Evolutionary conservation across 345 rosid species (phyloP).

Genomic region (Salix arbutifolia): DNA sequence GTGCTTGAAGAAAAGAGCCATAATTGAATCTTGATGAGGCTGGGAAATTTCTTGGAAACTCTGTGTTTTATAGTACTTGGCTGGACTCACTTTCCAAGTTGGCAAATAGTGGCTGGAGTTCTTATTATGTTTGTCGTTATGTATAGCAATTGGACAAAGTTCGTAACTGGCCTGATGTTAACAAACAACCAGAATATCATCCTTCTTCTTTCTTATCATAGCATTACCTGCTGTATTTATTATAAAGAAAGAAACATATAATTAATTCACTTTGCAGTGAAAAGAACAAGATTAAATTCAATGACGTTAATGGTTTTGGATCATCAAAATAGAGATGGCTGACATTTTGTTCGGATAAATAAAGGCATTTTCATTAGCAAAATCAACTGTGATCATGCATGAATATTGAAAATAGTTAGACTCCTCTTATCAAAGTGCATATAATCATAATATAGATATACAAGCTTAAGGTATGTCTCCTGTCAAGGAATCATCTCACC

Average conservation of each 20-base stretch:
- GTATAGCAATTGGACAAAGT: background rate
- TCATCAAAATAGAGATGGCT: background rate
- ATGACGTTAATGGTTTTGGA: background rate
- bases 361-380: background rate
- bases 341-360: background rate
- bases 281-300: background rate
- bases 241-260: background rate
- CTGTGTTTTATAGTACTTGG: background rate
- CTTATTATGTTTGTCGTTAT: background rate
- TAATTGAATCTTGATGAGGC: background rate
- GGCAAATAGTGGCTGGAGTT: background rate
- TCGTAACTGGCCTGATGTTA: background rate
- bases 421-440: background rate
- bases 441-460: too few species aligned
- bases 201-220: background rate
- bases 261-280: background rate
- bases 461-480: too few species aligned
- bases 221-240: background rate
- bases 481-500: too few species aligned
- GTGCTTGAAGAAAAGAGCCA: background rate
- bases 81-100: background rate
- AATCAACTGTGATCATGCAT: background rate
- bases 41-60: constrained; percentile 14
- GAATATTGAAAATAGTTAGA: background rate
- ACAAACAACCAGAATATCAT: background rate